Evolutionary conservation across 768 basidiomycete genomes (phyloP).

Genomic region (Royoungia palumana): DNA sequence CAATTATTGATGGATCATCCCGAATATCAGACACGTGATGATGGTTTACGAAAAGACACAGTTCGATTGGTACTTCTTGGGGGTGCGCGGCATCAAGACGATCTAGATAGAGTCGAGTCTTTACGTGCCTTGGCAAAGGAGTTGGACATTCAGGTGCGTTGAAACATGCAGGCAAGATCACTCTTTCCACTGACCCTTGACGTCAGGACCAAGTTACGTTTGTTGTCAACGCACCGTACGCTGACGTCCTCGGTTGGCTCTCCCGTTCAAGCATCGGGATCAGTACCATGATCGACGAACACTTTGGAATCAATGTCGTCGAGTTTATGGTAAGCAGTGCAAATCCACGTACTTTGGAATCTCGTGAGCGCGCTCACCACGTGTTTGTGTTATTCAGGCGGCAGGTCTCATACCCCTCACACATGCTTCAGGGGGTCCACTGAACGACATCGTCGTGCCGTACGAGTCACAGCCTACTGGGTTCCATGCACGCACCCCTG

Average conservation of each 20-base stretch:
- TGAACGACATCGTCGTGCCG: slow-evolving; percentile 88
- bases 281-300: slow-evolving; percentile 97
- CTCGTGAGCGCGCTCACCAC: slow-evolving; percentile 10
- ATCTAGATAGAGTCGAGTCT: slow-evolving; percentile 62
- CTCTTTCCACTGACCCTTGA: slow-evolving; percentile 1
- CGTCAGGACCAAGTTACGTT: slow-evolving; percentile 69
- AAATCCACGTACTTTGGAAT: neutral
- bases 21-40: slow-evolving; percentile 38
- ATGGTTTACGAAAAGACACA: slow-evolving; percentile 15
- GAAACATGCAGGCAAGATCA: neutral
- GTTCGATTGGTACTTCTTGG: slow-evolving; percentile 78
- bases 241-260: slow-evolving; percentile 66
- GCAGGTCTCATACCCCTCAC: slow-evolving; percentile 90
- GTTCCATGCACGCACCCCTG: slow-evolving; percentile 69
- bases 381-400: slow-evolving; percentile 51
- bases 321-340: slow-evolving; percentile 82
- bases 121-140: slow-evolving; percentile 58
- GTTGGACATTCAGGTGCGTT: slow-evolving; percentile 60
- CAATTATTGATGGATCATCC: slow-evolving; percentile 58
- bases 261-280: slow-evolving; percentile 77
- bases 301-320: slow-evolving; percentile 97
- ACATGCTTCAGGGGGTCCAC: slow-evolving; percentile 90
- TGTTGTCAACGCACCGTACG: slow-evolving; percentile 78
- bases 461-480: slow-evolving; percentile 72
- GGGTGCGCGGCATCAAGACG: slow-evolving; percentile 75